Conservation (phyloP, 495 filamentous ascomycete genomes). For the Friedmanniomyces simplex region DNA sequence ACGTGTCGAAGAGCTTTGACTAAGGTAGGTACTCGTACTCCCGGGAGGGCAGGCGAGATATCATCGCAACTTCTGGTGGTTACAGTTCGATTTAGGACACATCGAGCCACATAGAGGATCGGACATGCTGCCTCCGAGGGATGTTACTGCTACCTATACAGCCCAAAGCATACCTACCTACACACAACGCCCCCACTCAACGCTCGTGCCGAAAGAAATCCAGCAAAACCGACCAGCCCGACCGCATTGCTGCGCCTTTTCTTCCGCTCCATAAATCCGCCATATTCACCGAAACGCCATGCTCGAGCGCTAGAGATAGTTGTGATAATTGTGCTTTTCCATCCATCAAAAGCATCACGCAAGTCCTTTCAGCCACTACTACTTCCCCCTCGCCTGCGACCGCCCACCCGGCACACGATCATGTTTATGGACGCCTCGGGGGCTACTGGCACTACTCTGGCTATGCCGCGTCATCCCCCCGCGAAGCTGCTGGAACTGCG, state of each 20-base stretch:
- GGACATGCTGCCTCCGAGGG: too few species aligned
- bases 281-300: background rate
- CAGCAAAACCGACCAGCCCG: background rate
- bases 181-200: too few species aligned
- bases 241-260: background rate
- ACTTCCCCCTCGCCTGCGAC: background rate
- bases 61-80: too few species aligned
- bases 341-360: background rate
- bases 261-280: background rate
- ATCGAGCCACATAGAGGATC: too few species aligned
- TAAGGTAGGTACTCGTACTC: too few species aligned
- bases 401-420: background rate
- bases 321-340: background rate
- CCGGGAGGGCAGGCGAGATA: too few species aligned
- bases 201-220: too few species aligned
- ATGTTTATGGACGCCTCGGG: slow-evolving; percentile 4
- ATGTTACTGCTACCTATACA: too few species aligned
- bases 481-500: slow-evolving; percentile 14
- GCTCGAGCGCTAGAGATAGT: background rate
- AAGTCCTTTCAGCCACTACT: background rate
- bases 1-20: too few species aligned
- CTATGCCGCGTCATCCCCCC: background rate
- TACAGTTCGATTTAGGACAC: too few species aligned
- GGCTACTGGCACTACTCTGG: background rate
- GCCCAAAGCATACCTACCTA: too few species aligned